Base-by-base conservation (phyloP, 352 stramenopile species). In the Globisporangium heterothallicum region DNA sequence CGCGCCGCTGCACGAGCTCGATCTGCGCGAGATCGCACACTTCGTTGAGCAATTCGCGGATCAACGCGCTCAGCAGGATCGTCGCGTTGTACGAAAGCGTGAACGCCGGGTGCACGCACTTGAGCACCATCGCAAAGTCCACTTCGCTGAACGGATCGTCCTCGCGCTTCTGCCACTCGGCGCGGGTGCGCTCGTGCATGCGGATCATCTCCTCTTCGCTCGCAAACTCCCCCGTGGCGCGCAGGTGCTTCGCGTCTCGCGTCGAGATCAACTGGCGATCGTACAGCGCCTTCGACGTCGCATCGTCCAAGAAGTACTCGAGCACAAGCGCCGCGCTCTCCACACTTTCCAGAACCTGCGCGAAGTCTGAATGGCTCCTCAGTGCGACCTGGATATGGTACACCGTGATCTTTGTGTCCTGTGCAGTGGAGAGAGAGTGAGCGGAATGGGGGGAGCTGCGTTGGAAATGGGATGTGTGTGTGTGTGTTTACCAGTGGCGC, bases 61-160 rank as follows among this genome's bases (percentile, higher is more conserved):
- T 61, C 14, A 84, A 51, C 18, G 68, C 74, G 25, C 68, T 74
- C 36, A 84, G 62, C 40, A 82, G 44, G 32, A 67, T 63, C 1
- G 69, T 78, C 14, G 74, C 68, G 41, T 73, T 76, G 59, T 82
- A 79, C 10, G 68, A 68, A 6, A 84, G 61, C 18, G 74, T 82
- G 69, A 80, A 82, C 46, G 70, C 73, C 18, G 73, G 70, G 41
- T 84, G 74, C 16, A 70, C 74, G 49, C 70, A 79, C 62, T 82
- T 82, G 55, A 84, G 68, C 47, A 82, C 68, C 44, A 56, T 77
- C 10, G 70, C 68, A 16, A 84, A 84, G 49, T 84, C 74, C 40
- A 78, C 68, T 7, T 84, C 74, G 12, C 58, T 61, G 59, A 84
- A 84, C 56, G 74, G 74, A 22, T 80, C 74, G 43, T 82, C 70